phyloP scores from a whole-genome alignment of 169 alveolate species.

The Plasmodium inui region DNA sequence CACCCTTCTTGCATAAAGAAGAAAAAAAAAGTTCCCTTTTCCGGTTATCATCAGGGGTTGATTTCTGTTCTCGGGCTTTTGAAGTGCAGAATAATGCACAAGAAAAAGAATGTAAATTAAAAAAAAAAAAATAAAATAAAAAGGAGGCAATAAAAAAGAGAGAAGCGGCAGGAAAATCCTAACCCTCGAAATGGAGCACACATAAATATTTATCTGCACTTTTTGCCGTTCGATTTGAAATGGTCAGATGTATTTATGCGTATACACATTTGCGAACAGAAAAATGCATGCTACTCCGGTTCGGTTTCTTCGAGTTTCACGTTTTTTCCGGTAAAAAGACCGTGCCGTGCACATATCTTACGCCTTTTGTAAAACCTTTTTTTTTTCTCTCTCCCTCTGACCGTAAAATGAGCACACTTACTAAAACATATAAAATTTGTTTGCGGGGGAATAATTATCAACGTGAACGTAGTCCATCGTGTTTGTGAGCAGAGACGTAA shows the following conservation, averaged over 20 bases:
- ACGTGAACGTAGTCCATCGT: background rate
- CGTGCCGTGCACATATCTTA: background rate
- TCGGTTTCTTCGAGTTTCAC: background rate
- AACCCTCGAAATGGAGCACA: background rate
- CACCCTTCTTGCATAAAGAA: background rate
- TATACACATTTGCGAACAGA: background rate
- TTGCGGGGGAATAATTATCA: background rate
- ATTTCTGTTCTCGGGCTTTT: background rate
- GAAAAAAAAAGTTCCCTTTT: background rate
- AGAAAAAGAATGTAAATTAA: background rate
- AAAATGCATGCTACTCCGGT: background rate
- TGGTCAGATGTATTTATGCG: background rate
- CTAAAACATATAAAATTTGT: background rate
- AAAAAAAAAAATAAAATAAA: background rate
- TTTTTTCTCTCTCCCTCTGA: background rate
- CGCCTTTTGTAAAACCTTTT: background rate
- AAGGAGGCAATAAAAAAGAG: background rate
- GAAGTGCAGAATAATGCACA: background rate
- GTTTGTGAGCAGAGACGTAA: background rate
- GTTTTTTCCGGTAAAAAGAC: background rate
- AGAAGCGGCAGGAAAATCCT: background rate
- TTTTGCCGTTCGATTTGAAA: background rate
- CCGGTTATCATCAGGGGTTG: background rate
- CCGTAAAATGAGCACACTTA: background rate
- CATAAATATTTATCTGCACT: background rate